These are phyloP conservation scores for Penicillium bialowiezense DNA, from an alignment of 495 filamentous ascomycete species.

Conservation along the genomic window DNA sequence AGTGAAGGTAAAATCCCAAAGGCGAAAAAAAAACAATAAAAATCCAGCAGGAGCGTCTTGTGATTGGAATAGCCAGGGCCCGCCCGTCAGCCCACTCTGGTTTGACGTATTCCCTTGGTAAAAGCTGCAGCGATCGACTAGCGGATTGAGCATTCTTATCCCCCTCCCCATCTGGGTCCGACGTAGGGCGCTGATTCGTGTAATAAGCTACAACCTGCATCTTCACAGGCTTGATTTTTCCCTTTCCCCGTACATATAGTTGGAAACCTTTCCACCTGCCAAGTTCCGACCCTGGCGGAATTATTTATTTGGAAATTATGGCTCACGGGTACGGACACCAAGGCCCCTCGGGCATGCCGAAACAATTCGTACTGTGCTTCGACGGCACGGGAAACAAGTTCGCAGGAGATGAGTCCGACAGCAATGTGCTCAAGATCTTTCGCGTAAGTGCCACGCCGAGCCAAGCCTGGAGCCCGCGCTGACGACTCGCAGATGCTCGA, in stretches of 20 bases:
- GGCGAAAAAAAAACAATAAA: background rate
- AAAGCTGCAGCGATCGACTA: slow-evolving; percentile 29
- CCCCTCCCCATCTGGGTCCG: slow-evolving; percentile 2
- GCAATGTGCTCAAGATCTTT: slow-evolving; percentile 89
- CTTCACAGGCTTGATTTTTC: slow-evolving; percentile 1
- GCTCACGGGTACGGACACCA: slow-evolving; percentile 7
- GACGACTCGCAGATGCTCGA: slow-evolving; percentile 47
- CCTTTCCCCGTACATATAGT: slow-evolving; percentile 1
- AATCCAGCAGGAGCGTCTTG: background rate
- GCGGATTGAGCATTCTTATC: slow-evolving; percentile 13
- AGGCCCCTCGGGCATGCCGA: slow-evolving; percentile 25
- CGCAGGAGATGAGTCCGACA: slow-evolving; percentile 73
- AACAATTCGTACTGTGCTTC: slow-evolving; percentile 76
- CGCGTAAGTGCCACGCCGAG: slow-evolving; percentile 33
- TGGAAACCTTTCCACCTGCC: background rate
- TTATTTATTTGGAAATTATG: no score
- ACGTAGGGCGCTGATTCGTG: slow-evolving; percentile 5
- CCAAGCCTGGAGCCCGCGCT: background rate
- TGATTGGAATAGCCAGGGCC: slow-evolving; percentile 13
- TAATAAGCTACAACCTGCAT: slow-evolving; percentile 1
- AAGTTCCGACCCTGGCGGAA: background rate
- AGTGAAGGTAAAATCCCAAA: no score
- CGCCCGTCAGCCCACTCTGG: slow-evolving; percentile 13
- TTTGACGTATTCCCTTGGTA: slow-evolving; percentile 24
- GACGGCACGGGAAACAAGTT: slow-evolving; percentile 92